These are phyloP conservation scores for Citrus mangshanensis DNA, from an alignment of 345 rosid species.

Conservation along the genomic window DNA sequence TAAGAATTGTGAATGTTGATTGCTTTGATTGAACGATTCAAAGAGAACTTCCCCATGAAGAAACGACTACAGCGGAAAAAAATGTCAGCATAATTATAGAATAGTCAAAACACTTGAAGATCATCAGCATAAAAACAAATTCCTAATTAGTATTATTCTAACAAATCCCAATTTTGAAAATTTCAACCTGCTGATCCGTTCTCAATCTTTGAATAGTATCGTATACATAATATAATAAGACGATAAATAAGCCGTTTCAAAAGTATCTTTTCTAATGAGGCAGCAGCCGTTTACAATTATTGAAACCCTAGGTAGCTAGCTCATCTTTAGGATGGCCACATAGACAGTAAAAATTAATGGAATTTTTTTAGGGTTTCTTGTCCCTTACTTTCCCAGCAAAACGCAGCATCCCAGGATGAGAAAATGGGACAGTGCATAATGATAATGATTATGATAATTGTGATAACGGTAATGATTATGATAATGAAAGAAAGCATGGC, in stretches of 20 bases:
- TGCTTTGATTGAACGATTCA: background rate
- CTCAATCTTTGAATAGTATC: background rate
- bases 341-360: background rate
- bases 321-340: background rate
- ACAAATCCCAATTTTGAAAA: background rate
- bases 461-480: slow-evolving; percentile 25
- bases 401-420: slow-evolving; percentile 41
- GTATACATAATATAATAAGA: background rate
- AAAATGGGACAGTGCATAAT: slow-evolving; percentile 3
- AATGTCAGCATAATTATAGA: background rate
- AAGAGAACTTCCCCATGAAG: background rate
- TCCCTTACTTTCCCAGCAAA: slow-evolving; percentile 30
- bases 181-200: background rate
- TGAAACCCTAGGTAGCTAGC: background rate
- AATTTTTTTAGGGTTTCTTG: slow-evolving; percentile 20
- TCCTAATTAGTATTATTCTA: background rate
- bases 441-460: background rate
- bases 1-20: background rate
- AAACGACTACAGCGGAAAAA: background rate
- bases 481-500: slow-evolving; percentile 30
- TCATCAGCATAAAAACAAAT: background rate
- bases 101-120: background rate
- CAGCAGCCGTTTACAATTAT: background rate
- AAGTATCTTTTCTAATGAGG: background rate
- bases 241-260: background rate